Base-by-base conservation (phyloP, 352 stramenopile genomes). In the Pythium aristosporum region DNA sequence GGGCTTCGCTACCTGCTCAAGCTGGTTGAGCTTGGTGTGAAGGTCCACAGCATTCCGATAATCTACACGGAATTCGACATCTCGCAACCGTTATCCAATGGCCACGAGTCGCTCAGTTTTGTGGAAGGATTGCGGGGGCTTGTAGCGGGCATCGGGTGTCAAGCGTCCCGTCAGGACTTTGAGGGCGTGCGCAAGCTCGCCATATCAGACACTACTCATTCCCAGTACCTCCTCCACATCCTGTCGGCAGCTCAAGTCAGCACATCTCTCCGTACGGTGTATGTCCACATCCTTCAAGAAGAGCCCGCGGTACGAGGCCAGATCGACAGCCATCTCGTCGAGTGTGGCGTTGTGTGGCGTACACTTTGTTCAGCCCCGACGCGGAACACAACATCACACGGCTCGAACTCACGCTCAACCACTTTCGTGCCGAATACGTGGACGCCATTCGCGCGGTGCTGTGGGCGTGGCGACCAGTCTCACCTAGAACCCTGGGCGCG, bases 231-330 rank as follows among this genome's bases (percentile, higher is more conserved):
- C 23, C 9, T 54, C 30, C 48, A 25, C 5, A 18, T 54, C 10
- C n/a, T 54, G 48, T 36, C 48, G 48, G 41, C 41, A 21, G 48
- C 48, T 9, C 48, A 54, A 54, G 48, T 39, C 5, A 54, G 48
- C 30, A 39, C 5, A 12, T 21, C n/a, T 16, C 48, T 54, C 16
- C 25, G 15, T 16, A 18, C 20, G 15, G 10, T 54, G 13, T 21
- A 20, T 9, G 32, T 39, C 30, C 21, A 39, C 12, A 37, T 20
- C 37, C 32, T 2, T 0, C 12, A 54, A 54, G 44, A 32, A 13
- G 44, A 50, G 44, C 18, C 11, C 13, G 18, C 5, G 3, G 23
- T 54, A 20, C 3, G 5, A 10, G 46, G 23, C 10, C 34, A 39
- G 2, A 39, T 39, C 34, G 34, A 20, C 23, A 23, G 28, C 7